phyloP scores from a whole-genome alignment of 352 stramenopile genomes.

The Phytophthora pinifolia region DNA sequence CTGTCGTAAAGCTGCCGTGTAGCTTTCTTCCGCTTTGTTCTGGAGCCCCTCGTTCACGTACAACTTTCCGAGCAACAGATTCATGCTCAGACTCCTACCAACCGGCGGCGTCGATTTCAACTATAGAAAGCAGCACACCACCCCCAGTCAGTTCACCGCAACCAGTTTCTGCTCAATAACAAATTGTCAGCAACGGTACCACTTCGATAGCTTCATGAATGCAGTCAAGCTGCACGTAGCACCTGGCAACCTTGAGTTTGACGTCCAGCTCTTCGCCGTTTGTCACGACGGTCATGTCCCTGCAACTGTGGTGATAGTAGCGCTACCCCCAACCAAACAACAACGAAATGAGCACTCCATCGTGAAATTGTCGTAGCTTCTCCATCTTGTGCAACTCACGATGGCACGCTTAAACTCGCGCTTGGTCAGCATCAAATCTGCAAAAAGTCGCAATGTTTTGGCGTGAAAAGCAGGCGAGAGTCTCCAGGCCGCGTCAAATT shows the following conservation, averaged over 20 bases:
- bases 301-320: constrained; percentile 35
- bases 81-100: constrained; percentile 48
- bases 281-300: constrained; percentile 22
- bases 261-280: constrained; percentile 30
- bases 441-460: constrained; percentile 58
- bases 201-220: constrained; percentile 63
- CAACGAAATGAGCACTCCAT: background rate
- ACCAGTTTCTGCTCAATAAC: background rate
- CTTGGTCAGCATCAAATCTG: constrained; percentile 65
- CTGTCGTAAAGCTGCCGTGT: constrained; percentile 46
- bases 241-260: constrained; percentile 70
- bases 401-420: constrained; percentile 74
- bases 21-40: constrained; percentile 68
- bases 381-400: constrained; percentile 35
- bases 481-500: constrained; percentile 1
- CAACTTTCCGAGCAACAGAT: constrained; percentile 69
- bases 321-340: constrained; percentile 13
- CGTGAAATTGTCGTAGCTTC: background rate
- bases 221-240: constrained; percentile 60
- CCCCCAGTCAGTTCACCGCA: constrained; percentile 1
- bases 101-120: constrained; percentile 48
- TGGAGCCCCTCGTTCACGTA: constrained; percentile 58
- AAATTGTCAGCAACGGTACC: constrained; percentile 28
- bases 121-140: constrained; percentile 23
- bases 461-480: constrained; percentile 51